Conservation (phyloP, 768 basidiomycete species). For the Trametes cinnabarina region DNA sequence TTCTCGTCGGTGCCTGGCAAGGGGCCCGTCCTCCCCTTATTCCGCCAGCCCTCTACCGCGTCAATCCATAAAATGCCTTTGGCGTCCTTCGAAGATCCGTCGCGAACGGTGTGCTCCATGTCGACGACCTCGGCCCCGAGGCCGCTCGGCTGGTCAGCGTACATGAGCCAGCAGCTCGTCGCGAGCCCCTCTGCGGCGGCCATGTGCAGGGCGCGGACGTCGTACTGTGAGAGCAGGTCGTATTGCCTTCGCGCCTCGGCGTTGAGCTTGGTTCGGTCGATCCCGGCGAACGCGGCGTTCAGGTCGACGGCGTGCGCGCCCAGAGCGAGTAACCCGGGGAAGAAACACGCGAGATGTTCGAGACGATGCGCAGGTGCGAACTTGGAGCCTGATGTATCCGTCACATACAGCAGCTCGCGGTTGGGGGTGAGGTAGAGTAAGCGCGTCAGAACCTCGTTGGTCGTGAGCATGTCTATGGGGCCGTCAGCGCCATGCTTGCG, state of each 20-base stretch:
- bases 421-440: slow-evolving; percentile 67
- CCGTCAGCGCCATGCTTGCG: neutral
- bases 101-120: slow-evolving; percentile 28
- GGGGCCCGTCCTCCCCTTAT: slow-evolving; percentile 32
- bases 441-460: slow-evolving; percentile 59
- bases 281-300: slow-evolving; percentile 37
- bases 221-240: slow-evolving; percentile 41
- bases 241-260: slow-evolving; percentile 29
- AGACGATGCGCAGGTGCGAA: slow-evolving; percentile 48
- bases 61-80: slow-evolving; percentile 45
- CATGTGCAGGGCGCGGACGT: slow-evolving; percentile 62
- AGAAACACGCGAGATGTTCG: slow-evolving; percentile 77
- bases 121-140: slow-evolving; percentile 62
- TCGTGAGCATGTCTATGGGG: slow-evolving; percentile 54
- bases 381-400: slow-evolving; percentile 41
- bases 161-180: slow-evolving; percentile 66
- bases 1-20: slow-evolving; percentile 55
- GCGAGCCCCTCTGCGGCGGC: slow-evolving; percentile 79
- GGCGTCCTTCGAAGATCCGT: neutral
- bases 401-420: slow-evolving; percentile 67
- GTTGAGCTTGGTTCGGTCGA: slow-evolving; percentile 42
- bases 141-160: slow-evolving; percentile 68
- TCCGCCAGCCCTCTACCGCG: slow-evolving; percentile 45
- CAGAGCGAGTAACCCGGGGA: slow-evolving; percentile 72
- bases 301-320: slow-evolving; percentile 62